Evolutionary conservation across 1,284 basidiomycete genomes (phyloP).

Genomic region (Schizopora paradoxa): DNA sequence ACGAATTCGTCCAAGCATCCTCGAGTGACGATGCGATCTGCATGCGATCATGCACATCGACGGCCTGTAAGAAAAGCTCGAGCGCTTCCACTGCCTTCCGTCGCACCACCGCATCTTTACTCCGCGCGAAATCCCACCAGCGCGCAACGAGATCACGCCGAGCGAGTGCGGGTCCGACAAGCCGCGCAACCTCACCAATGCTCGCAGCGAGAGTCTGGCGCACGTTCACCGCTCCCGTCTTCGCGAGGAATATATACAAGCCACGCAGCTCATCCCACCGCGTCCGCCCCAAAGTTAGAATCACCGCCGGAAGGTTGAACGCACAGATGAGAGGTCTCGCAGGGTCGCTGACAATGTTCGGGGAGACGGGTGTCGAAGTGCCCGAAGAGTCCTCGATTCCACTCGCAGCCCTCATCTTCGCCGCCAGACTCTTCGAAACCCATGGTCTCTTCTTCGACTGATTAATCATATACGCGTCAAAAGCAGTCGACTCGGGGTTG

Average conservation of each 20-base stretch:
- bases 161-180: slow-evolving; percentile 72
- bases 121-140: slow-evolving; percentile 60
- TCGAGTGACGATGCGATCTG: slow-evolving; percentile 51
- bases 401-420: background rate
- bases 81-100: slow-evolving; percentile 64
- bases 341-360: slow-evolving; percentile 33
- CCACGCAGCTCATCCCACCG: slow-evolving; percentile 78
- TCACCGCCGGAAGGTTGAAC: slow-evolving; percentile 93
- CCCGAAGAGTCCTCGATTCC: slow-evolving; percentile 20
- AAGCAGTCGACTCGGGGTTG: slow-evolving; percentile 5
- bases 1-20: slow-evolving; percentile 56
- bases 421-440: background rate
- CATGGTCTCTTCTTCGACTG: slow-evolving; percentile 9
- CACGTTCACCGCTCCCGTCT: slow-evolving; percentile 57
- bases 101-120: slow-evolving; percentile 66
- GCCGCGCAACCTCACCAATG: slow-evolving; percentile 84
- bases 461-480: background rate
- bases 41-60: slow-evolving; percentile 47
- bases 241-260: slow-evolving; percentile 63
- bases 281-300: slow-evolving; percentile 71
- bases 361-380: slow-evolving; percentile 7
- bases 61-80: slow-evolving; percentile 49
- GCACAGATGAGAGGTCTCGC: slow-evolving; percentile 84
- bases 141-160: slow-evolving; percentile 68
- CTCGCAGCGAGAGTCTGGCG: slow-evolving; percentile 80